Base-by-base conservation (phyloP, 768 basidiomycete species). In the Mycena belliarum region DNA sequence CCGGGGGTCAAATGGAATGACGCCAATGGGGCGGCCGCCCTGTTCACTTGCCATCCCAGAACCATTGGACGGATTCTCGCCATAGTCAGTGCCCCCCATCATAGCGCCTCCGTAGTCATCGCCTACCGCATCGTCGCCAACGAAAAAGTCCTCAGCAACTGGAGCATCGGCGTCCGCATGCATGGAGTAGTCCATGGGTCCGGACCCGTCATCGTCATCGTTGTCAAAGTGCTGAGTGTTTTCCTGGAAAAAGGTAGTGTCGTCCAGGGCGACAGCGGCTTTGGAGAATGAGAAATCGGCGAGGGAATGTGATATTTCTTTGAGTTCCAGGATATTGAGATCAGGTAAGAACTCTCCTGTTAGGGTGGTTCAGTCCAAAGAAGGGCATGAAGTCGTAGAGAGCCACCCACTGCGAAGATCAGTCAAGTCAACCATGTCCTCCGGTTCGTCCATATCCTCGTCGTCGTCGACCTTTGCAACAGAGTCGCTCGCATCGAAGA, bases 401-500 rank as follows among this genome's bases (percentile, higher is more conserved):
- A 42, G 48, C 29, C 15, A 65, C 84, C 35, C 57, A 90, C 89
- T 72, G 63, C 88, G 80, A 44, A 90, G 73, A 58, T 79, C 75
- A 26, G 77, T 82, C 42, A 93, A 65, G 67, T 91, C 87, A 15
- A 93, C 77, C 5, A 82, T 77, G 51, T 88, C 86, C 60, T 82
- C 82, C 3, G 85, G 84, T 63, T 95, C 93, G 42, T 87, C 79
- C 38, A 84, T 72, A 15, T 84, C 82, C 45, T 93, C 93, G 32
- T 87, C 86, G 44, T 92, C 93, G 37, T 95, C 89, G 4, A 80
- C 78, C 60, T 86, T 89, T 4, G 86, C 85, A 69, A 90, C 86
- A 0, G 92, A 89, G 70, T 98, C 96, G 55, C 95, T 89, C 6
- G 95, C 95, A 70, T 98, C 96, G 65, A 99, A 99, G 25, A 98